phyloP scores from a whole-genome alignment of 1,284 basidiomycete genomes.

The Cyathus olla region DNA sequence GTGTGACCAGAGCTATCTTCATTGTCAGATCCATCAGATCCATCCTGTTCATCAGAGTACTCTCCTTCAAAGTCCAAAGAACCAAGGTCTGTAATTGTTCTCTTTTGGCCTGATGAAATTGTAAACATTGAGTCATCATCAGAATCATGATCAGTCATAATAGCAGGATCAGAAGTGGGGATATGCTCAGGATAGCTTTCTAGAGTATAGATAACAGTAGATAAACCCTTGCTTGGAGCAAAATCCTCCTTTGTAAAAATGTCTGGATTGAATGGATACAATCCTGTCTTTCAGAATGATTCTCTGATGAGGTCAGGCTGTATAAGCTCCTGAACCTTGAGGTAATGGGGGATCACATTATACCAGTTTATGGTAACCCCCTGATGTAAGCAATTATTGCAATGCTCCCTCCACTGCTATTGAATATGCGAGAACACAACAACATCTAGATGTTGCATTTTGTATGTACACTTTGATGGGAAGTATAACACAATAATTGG shows the following conservation, averaged over 20 bases:
- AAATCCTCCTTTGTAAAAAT: constrained; percentile 24
- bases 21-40: too few species aligned
- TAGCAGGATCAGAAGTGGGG: too few species aligned
- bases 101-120: too few species aligned
- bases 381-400: constrained; percentile 4
- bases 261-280: constrained; percentile 26
- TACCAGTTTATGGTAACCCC: constrained; percentile 19
- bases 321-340: constrained; percentile 6
- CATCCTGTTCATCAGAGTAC: too few species aligned
- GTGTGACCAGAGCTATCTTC: too few species aligned
- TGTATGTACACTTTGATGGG: constrained; percentile 29
- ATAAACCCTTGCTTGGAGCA: constrained; percentile 15
- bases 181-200: too few species aligned
- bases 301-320: constrained; percentile 14
- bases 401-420: constrained; percentile 12
- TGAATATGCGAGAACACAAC: constrained; percentile 16
- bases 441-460: constrained; percentile 31
- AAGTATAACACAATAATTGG: constrained; percentile 20
- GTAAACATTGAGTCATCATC: too few species aligned
- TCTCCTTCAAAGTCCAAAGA: too few species aligned
- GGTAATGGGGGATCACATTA: constrained; percentile 22
- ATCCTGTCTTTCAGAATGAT: constrained; percentile 25
- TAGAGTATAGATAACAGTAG: too few species aligned
- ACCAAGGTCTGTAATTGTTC: too few species aligned
- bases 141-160: too few species aligned